Conservation (phyloP, 176 grass and related monocot genomes). For the Rhynchospora tenuis region DNA sequence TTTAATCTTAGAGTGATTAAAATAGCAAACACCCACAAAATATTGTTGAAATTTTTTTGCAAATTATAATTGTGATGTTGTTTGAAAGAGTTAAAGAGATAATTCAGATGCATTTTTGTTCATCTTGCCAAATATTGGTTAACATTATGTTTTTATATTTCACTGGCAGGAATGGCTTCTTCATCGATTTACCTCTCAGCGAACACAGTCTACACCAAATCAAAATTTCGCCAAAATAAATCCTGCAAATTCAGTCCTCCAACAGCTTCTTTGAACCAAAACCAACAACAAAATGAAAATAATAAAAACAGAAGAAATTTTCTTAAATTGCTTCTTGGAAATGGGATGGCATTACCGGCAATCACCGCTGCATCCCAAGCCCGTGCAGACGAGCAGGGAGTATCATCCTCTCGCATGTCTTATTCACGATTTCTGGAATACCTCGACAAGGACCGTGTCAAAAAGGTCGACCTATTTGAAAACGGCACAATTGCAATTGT, state of each 20-base stretch:
- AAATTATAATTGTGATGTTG: background rate
- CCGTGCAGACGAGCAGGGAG: conserved; percentile 76
- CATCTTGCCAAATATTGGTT: background rate
- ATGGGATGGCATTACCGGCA: conserved; percentile 58
- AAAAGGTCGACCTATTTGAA: conserved; percentile 89
- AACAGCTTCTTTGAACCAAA: conserved; percentile 58
- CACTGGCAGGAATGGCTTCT: conserved; percentile 58
- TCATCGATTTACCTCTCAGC: conserved; percentile 48
- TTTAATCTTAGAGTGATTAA: background rate
- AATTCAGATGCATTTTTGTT: background rate
- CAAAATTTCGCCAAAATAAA: conserved; percentile 44
- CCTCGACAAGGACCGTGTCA: conserved; percentile 94
- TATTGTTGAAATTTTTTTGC: background rate
- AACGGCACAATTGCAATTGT: conserved; percentile 92
- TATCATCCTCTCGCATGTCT: conserved; percentile 96
- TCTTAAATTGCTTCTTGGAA: conserved; percentile 77
- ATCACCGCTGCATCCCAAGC: conserved; percentile 50
- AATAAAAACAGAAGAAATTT: conserved; percentile 70
- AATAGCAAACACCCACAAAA: background rate
- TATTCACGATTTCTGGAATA: conserved; percentile 97
- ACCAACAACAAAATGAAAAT: conserved; percentile 24
- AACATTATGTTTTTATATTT: background rate
- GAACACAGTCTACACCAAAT: conserved; percentile 37
- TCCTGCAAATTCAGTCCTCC: conserved; percentile 36
- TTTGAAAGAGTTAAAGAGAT: background rate